Evolutionary conservation across 179 eudicot genomes (phyloP).

Genomic region (Sideroxylon spinosum): DNA sequence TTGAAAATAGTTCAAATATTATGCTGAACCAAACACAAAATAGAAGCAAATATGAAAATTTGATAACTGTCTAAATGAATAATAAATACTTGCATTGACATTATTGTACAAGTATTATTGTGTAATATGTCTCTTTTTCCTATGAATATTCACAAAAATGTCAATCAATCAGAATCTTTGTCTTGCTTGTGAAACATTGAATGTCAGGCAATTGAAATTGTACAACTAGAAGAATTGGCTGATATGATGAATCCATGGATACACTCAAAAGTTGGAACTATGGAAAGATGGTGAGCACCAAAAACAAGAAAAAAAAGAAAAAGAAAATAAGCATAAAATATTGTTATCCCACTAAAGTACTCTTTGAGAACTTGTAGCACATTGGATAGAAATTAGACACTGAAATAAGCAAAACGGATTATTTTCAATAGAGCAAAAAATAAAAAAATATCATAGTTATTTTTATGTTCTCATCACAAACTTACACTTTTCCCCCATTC

Average conservation of each 20-base stretch:
- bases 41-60: not conserved
- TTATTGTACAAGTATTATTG: not conserved
- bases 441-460: not conserved
- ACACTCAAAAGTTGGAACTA: not conserved
- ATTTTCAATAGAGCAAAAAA: conserved; percentile 3
- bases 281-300: not conserved
- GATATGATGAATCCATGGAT: not conserved
- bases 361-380: not conserved
- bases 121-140: not conserved
- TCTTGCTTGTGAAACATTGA: too few species aligned
- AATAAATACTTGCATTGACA: not conserved
- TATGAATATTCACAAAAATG: not conserved
- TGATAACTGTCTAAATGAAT: not conserved
- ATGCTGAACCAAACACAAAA: not conserved
- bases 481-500: conserved; percentile 90
- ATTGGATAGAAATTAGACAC: not conserved
- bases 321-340: not conserved
- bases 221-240: not conserved
- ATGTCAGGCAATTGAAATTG: not conserved
- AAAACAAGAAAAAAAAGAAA: not conserved
- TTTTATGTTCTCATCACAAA: conserved; percentile 12
- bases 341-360: not conserved
- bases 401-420: not conserved
- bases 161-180: too few species aligned
- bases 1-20: not conserved